A percentile compares a stretch with the other conserved stretches of the same genome.
Evolutionary conservation across 768 basidiomycete genomes (phyloP).

Genomic region (Pseudohyphozyma bogoriensis): DNA sequence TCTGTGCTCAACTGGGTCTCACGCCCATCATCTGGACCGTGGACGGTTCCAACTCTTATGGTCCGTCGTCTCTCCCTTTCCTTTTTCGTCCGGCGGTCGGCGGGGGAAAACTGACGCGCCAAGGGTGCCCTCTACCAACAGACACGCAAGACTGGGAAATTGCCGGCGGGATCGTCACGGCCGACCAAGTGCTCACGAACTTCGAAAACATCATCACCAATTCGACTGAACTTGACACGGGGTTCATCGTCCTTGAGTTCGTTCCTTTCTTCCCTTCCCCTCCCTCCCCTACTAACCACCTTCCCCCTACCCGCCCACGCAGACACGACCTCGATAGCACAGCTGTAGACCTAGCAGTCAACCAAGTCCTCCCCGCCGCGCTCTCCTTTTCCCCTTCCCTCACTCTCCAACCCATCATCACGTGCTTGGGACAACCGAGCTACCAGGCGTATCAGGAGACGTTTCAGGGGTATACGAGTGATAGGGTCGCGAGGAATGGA

Average conservation of each 20-base stretch:
- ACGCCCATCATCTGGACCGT: slow-evolving; percentile 75
- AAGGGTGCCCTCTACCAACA: slow-evolving; percentile 47
- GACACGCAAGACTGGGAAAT: slow-evolving; percentile 61
- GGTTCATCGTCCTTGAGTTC: slow-evolving; percentile 81
- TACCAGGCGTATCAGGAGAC: slow-evolving; percentile 47
- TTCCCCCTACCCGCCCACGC: no score
- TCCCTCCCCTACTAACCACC: no score
- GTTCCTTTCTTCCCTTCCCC: no score
- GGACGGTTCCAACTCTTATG: slow-evolving; percentile 38
- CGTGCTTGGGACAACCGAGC: slow-evolving; percentile 52
- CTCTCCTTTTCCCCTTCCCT: slow-evolving; percentile 52
- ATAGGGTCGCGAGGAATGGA: no score
- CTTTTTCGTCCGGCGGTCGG: no score
- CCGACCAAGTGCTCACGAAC: slow-evolving; percentile 48
- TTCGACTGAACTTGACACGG: slow-evolving; percentile 38
- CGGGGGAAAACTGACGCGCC: no score
- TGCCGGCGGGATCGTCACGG: slow-evolving; percentile 51
- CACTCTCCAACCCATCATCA: slow-evolving; percentile 58
- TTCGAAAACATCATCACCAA: slow-evolving; percentile 61
- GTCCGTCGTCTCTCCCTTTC: slow-evolving; percentile 2
- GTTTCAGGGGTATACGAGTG: no score
- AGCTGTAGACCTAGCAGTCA: slow-evolving; percentile 49
- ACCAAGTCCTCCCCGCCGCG: slow-evolving; percentile 73
- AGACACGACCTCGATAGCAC: background rate
- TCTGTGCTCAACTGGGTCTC: slow-evolving; percentile 69